Evolutionary conservation across 306 rosid species (phyloP).

Genomic region (Ceratonia siliqua): DNA sequence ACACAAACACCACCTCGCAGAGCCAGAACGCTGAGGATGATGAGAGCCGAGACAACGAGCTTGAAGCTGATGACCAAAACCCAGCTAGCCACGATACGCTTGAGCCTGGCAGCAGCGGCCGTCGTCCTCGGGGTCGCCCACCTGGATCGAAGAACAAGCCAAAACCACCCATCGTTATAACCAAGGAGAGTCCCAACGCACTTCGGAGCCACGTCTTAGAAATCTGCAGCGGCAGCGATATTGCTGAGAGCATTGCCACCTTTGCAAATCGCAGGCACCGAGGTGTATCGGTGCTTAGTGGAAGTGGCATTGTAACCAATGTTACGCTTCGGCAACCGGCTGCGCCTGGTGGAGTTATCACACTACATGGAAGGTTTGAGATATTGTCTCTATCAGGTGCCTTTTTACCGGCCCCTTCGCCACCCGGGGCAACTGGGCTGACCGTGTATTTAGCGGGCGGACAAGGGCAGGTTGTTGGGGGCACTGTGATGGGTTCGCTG

Average conservation of each 20-base stretch:
- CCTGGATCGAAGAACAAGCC: conserved; percentile 83
- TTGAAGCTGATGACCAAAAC: conserved; percentile 35
- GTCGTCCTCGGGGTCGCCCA: conserved; percentile 83
- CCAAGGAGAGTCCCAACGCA: conserved; percentile 78
- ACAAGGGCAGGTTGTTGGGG: conserved; percentile 90
- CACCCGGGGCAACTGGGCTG: conserved; percentile 60
- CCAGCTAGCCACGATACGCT: conserved; percentile 39
- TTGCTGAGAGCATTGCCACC: conserved; percentile 63
- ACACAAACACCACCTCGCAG: conserved; percentile 43
- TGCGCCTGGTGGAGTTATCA: conserved; percentile 61
- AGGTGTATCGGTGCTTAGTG: conserved; percentile 83
- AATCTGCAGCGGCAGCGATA: conserved; percentile 69
- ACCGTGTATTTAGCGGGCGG: conserved; percentile 83
- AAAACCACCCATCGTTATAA: conserved; percentile 68
- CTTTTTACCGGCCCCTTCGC: conserved; percentile 77
- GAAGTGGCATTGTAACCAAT: conserved; percentile 72
- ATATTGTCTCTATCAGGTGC: conserved; percentile 80
- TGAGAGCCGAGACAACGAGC: conserved; percentile 48
- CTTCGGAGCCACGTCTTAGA: conserved; percentile 81
- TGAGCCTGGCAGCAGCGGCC: conserved; percentile 56
- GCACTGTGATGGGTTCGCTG: conserved; percentile 66
- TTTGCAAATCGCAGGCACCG: conserved; percentile 72
- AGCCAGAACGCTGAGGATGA: conserved; percentile 47
- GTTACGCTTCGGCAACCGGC: conserved; percentile 81
- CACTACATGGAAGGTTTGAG: conserved; percentile 78